Percentiles rank a stretch among this genome's conserved stretches.
phyloP scores from a whole-genome alignment of 2,329 filamentous ascomycete genomes.

The Dactylella cylindrospora region DNA sequence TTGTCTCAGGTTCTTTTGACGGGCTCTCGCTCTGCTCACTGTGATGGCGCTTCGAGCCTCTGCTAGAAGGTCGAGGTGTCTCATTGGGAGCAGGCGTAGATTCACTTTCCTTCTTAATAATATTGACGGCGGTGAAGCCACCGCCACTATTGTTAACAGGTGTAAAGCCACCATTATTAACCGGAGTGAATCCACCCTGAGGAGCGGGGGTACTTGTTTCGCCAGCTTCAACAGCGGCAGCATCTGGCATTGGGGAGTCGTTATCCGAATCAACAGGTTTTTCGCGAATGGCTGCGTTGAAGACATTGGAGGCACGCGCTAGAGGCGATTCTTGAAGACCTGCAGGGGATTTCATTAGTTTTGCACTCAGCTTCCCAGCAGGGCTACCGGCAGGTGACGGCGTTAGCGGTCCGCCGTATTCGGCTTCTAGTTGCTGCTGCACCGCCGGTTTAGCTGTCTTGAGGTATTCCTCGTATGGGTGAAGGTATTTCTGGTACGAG shows the following conservation, averaged over 20 bases:
- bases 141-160: slow-evolving; percentile 61
- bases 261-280: slow-evolving; percentile 53
- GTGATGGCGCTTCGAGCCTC: slow-evolving; percentile 52
- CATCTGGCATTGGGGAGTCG: slow-evolving; percentile 51
- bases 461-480: slow-evolving; percentile 94
- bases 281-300: slow-evolving; percentile 60
- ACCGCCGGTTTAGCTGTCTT: slow-evolving; percentile 88
- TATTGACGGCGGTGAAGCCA: slow-evolving; percentile 49
- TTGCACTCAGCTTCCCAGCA: slow-evolving; percentile 59
- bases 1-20: slow-evolving; percentile 48
- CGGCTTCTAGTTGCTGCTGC: slow-evolving; percentile 90
- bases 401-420: slow-evolving; percentile 88
- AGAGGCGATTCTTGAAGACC: slow-evolving; percentile 67
- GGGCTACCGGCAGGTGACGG: slow-evolving; percentile 74
- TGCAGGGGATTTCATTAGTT: slow-evolving; percentile 52
- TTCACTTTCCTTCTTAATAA: slow-evolving; percentile 45
- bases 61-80: slow-evolving; percentile 50
- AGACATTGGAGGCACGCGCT: slow-evolving; percentile 59
- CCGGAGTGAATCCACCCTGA: slow-evolving; percentile 62
- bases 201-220: slow-evolving; percentile 53
- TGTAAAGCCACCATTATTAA: slow-evolving; percentile 64
- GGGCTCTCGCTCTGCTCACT: slow-evolving; percentile 51
- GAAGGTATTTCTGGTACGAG: slow-evolving; percentile 94
- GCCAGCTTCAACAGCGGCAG: slow-evolving; percentile 50
- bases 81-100: slow-evolving; percentile 36